Base-by-base conservation (phyloP, 306 rosid species). In the Cajanus cajan region DNA sequence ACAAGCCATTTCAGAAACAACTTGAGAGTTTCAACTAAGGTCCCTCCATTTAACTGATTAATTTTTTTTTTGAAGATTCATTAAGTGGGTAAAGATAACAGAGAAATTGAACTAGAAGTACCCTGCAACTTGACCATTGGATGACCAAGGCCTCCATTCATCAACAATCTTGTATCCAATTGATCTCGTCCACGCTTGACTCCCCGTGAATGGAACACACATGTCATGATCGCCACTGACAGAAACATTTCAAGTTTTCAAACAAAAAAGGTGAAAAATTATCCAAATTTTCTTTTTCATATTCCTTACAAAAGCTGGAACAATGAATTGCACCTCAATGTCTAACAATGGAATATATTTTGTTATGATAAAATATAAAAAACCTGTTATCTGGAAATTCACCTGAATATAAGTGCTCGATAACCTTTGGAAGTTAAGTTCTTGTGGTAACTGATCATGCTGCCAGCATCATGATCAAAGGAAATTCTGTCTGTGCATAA, bases 121-220 rank as follows among this genome's bases (percentile, higher is more conserved):
- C 98, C 98, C 98, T 7, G 87, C 97, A 69, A 92, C 82, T 92
- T 94, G 97, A 59, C 61, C 82, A n/a, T 92, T 79, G 72, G 89
- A 92, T 31, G 9, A 25, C 98, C 98, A 94, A 58, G 98, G 83
- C 77, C 98, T 92, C 98, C 97, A 94, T 71, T 89, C 92, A 59
- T 92, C 95, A 55, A 86, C 73, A 72, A 90, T 77, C 79, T 87
- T 85, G 86, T 92, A 92, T 63, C 97, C 97, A 1, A 94, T 0
- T 21, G 97, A 90, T 87, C 86, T 87, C 3, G 97, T 93, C 97
- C 98, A 94, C 0, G 97, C 94, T 86, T 90, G 59, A 40, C 86
- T 87, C 64, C 98, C 97, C 1, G 97, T 92, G 85, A 31, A 94
- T 4, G 98, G 98, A 84, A 92, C 97, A 82, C 97, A 94, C 95